Conservation (phyloP, 331 rosid genomes). For the Ulmus americana region DNA sequence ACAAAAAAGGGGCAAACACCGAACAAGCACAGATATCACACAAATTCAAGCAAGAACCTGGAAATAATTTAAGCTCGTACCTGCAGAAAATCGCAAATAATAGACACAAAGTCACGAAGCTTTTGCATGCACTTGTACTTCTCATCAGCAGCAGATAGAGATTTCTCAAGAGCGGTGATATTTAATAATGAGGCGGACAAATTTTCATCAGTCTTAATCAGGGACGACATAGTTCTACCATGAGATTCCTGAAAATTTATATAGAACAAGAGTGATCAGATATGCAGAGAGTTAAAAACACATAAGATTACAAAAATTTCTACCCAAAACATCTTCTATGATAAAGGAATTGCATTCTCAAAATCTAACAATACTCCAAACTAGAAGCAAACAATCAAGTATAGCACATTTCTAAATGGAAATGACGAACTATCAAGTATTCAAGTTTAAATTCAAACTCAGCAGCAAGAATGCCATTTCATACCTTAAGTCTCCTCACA, state of each 20-base stretch:
- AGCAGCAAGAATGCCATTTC: background rate
- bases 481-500: slow-evolving; percentile 75
- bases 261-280: background rate
- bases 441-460: background rate
- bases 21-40: background rate
- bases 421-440: background rate
- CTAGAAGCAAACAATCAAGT: no score
- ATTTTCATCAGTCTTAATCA: slow-evolving; percentile 64
- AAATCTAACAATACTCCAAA: no score
- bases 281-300: background rate
- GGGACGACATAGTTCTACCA: slow-evolving; percentile 49
- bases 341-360: background rate
- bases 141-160: slow-evolving; percentile 65
- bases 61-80: slow-evolving; percentile 32
- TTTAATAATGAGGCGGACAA: slow-evolving; percentile 70
- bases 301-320: background rate
- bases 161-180: slow-evolving; percentile 68
- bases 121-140: slow-evolving; percentile 82
- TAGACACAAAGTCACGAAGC: slow-evolving; percentile 68
- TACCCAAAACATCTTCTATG: background rate
- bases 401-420: background rate
- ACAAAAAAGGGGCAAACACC: slow-evolving; percentile 6
- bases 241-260: slow-evolving; percentile 61
- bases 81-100: slow-evolving; percentile 83
- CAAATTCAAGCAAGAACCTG: slow-evolving; percentile 12